Base-by-base conservation (phyloP, 208 protist species). In the Strigomonas culicis region DNA sequence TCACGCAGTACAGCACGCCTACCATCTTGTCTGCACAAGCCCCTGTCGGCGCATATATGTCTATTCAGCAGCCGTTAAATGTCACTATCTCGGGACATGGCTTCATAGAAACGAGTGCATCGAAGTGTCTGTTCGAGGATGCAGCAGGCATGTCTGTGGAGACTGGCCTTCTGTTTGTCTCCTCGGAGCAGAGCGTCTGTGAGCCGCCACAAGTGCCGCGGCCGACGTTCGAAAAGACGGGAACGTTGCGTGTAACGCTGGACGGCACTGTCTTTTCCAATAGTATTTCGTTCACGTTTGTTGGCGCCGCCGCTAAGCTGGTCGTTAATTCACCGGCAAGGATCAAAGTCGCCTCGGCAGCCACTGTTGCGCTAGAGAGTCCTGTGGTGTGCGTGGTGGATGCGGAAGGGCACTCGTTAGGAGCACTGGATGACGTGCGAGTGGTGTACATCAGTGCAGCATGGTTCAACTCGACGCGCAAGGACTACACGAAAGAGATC, bases 381-480 rank as follows among this genome's bases (percentile, higher is more conserved):
- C 39, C 77, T 17, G 39, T 62, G 22, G 28, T 84, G 4, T 19
- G n/a, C 1, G 79, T 80, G 3, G 71, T 74, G 21, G 79, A 84
- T 46, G 22, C 31, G n/a, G 59, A 70, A 22, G 66, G 74, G 6
- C 70, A 78, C 41, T 15, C 44, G 25, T 52, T 84, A 13, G 68
- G 55, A n/a, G 72, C 74, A 36, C 70, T 84, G 3, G 79, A 84
- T 47, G 19, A 0, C 27, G 70, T 60, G 24, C 77, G 70, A 27
- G 66, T 82, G 17, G 77, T 82, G 59, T 2, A 17, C 36, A 22
- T 79, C 6, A 57, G 25, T 32, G 41, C 74, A 8, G 25, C 61
- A 51, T 77, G 68, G 69, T 75, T 84, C 63, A 68, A 71, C 43
- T 80, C 72, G 0, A 80, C 79, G 0, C 71, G 72, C 22, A 73